Evolutionary conservation across 257 asterid genomes (phyloP), one percentile per base, ranked within the genome.

Genomic region (Cruciata laevipes): DNA sequence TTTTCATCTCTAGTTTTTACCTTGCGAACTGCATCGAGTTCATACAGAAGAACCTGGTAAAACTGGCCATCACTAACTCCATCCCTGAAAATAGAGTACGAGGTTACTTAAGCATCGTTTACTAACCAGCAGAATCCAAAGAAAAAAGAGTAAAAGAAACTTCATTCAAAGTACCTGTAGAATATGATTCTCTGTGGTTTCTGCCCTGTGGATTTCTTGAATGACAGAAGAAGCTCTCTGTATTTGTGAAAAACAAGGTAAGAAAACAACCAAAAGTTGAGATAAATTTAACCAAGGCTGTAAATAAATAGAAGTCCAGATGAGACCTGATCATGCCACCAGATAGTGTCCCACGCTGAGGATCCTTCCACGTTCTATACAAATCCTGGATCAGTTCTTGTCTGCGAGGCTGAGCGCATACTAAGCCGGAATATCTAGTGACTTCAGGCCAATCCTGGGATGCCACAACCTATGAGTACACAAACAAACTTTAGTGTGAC

Each of bases 371-470:
- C 23, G 75, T 73, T 74, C 73, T 72, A 37, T 63, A 77, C 59
- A 77, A 53, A 47, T 77, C 81, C 69, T 77, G 75, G 73, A 77
- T 77, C 13, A 77, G 66, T 52, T 77, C 81, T 49, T 77, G 81
- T 47, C 81, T 62, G 5, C 71, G 81, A 58, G 81, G 72, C 56
- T 77, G 81, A 63, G 81, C 81, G 18, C 81, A 63, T 3, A 73
- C 81, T 60, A 77, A 51, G 20, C 81, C 75, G 0, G 81, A 72
- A 69, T 77, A 77, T 58, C 67, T 77, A 3, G 81, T 73, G 23
- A 77, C 75, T 61, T 77, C 78, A 0, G 81, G 81, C 81, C 81
- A 77, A 65, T 77, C 81, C 70, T 77, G 81, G 25, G 81, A 77
- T n/a, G 81, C 81, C 51, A 77, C 81, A 65, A 77, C 81, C 81